Evolutionary conservation across 257 asterid genomes (phyloP).

Genomic region (Solanum etuberosum): DNA sequence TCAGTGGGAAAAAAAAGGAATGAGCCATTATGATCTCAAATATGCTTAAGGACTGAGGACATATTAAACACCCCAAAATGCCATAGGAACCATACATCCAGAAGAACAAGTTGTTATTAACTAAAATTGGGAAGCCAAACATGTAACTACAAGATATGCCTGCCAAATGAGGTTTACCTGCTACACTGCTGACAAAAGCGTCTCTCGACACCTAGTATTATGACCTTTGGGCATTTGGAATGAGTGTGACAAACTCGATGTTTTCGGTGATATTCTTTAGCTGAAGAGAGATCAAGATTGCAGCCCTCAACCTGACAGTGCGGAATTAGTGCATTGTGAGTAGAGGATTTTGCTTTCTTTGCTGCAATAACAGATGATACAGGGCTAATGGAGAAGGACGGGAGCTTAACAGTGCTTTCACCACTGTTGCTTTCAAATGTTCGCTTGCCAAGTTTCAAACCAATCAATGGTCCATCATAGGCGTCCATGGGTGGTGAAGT

Average conservation of each 20-base stretch:
- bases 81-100: not conserved
- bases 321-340: conserved; percentile 25
- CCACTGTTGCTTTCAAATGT: conserved; percentile 50
- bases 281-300: conserved; percentile 54
- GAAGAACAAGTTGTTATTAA: not conserved
- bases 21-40: not conserved
- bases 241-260: conserved; percentile 74
- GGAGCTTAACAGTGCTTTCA: conserved; percentile 33
- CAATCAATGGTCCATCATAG: conserved; percentile 41
- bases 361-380: conserved; percentile 22
- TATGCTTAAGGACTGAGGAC: not conserved
- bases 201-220: conserved; percentile 53
- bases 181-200: conserved; percentile 96
- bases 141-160: not conserved
- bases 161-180: conserved; percentile 29
- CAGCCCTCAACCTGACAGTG: conserved; percentile 83
- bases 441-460: conserved; percentile 79
- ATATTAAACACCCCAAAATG: not conserved
- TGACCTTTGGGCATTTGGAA: conserved; percentile 62
- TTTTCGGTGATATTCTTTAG: conserved; percentile 78
- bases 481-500: conserved; percentile 32
- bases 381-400: conserved; percentile 29
- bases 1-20: not conserved
- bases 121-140: not conserved
- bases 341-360: conserved; percentile 40